A percentile compares a stretch with the other conserved stretches of the same genome.
These are phyloP conservation scores for Aspergillus fumigatus DNA, from an alignment of 2,329 filamentous ascomycete genomes.

Conservation along the genomic window DNA sequence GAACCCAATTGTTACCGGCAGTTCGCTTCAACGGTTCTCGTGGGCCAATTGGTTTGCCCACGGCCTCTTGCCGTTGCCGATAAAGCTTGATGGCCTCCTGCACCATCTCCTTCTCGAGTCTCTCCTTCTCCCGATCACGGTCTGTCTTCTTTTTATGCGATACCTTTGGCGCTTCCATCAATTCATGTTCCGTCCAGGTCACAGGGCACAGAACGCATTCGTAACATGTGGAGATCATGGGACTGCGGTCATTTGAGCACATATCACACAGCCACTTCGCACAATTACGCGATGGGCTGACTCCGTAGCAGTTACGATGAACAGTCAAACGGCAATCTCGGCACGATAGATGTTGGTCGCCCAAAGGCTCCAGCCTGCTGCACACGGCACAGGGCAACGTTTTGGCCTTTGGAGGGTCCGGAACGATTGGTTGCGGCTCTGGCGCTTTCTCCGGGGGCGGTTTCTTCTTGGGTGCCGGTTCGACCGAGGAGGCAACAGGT, in stretches of 20 bases:
- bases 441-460: slow-evolving; percentile 53
- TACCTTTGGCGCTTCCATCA: slow-evolving; percentile 75
- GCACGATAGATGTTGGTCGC: slow-evolving; percentile 72
- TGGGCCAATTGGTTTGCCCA: slow-evolving; percentile 76
- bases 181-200: slow-evolving; percentile 72
- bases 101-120: slow-evolving; percentile 77
- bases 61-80: slow-evolving; percentile 73
- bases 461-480: slow-evolving; percentile 58
- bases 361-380: slow-evolving; percentile 64
- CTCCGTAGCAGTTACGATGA: slow-evolving; percentile 88
- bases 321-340: slow-evolving; percentile 86
- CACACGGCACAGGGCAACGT: slow-evolving; percentile 83
- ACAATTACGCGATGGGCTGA: slow-evolving; percentile 62
- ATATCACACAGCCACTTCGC: slow-evolving; percentile 94
- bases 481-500: slow-evolving; percentile 40
- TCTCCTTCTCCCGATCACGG: slow-evolving; percentile 84
- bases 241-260: slow-evolving; percentile 89
- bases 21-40: slow-evolving; percentile 91
- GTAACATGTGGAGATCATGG: slow-evolving; percentile 88
- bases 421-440: slow-evolving; percentile 59
- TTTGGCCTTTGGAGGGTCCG: slow-evolving; percentile 73
- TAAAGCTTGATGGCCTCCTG: slow-evolving; percentile 77
- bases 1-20: slow-evolving; percentile 96
- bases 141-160: slow-evolving; percentile 87
- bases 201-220: slow-evolving; percentile 90